Base-by-base conservation (phyloP, 2,329 filamentous ascomycete species). In the Sporothrix protearum region DNA sequence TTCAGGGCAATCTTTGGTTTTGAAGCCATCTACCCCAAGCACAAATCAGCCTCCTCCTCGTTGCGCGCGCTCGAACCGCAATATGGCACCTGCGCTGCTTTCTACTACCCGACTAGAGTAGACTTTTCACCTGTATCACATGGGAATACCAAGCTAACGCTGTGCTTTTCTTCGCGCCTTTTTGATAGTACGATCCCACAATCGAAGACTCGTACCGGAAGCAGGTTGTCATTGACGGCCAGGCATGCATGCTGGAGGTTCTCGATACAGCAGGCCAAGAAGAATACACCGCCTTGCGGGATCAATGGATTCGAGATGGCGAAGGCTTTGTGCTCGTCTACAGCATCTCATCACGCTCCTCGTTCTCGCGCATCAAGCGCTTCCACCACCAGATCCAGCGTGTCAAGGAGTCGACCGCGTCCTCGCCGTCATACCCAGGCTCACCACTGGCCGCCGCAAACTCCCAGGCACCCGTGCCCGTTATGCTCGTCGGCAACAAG, bases 401-500 rank as follows among this genome's bases (percentile, higher is more conserved):
- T 78, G 96, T 98, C 78, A 98, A 98, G 83, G 96, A 98, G 80
- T 97, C 94, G 1, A 89, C 89, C 76, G 87, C 90, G 66, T 89
- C 90, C 59, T 93, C 92, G 30, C 91, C 91, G 8, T 91, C 91
- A 36, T 94, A 93, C 77, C 89, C 90, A 8, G 91, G 91, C 73
- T 93, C 91, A 30, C 91, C 91, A 67, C 85, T 93, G 76, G 83
- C 90, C 79, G 77, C 88, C 76, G 81, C 83, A 78, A 81, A 81
- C 80, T 83, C 87, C 33, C 88, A 88, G 74, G 86, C 88, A 74
- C 91, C 91, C 25, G 93, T 96, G 19, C 96, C 96, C 63, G 93
- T 99, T 78, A 98, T 99, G 96, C 87, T 99, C 39, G 96, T 99
- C 47, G 96, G 96, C 76, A 98, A 99, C 86, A 99, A 99, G 85